phyloP scores from a whole-genome alignment of 495 filamentous ascomycete genomes.

The Penicillium cosmopolitanum region DNA sequence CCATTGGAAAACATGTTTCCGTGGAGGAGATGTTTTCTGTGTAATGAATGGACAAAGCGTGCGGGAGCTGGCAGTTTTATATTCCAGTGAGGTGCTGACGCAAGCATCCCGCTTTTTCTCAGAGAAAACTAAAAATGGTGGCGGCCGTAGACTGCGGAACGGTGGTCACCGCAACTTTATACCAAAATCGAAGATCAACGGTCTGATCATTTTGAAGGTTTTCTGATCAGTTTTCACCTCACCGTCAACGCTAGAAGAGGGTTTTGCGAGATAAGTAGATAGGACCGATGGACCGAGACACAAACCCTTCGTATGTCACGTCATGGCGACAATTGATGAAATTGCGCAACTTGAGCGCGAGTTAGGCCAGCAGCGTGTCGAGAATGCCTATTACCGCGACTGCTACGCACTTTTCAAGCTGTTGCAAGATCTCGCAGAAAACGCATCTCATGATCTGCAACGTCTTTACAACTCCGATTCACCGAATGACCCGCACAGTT shows the following conservation, averaged over 20 bases:
- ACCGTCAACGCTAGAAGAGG: background rate
- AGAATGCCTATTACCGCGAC: conserved; percentile 9
- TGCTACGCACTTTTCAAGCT: conserved; percentile 13
- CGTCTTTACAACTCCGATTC: background rate
- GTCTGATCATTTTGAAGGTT: background rate
- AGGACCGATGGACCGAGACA: background rate
- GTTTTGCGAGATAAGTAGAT: background rate
- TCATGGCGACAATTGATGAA: conserved; percentile 6
- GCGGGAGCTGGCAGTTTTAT: background rate
- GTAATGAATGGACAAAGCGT: background rate
- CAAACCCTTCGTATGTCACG: background rate
- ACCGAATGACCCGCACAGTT: background rate
- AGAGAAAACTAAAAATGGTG: background rate
- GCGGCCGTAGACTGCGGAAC: background rate
- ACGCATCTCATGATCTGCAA: background rate
- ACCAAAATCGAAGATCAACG: background rate
- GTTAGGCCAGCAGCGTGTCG: conserved; percentile 7
- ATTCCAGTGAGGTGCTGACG: background rate
- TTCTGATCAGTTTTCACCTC: no score
- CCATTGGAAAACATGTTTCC: background rate
- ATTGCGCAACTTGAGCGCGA: conserved; percentile 6
- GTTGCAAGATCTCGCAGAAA: conserved; percentile 3
- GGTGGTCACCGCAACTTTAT: background rate
- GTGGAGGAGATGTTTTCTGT: background rate
- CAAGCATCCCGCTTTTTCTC: background rate